These are phyloP conservation scores for Aspergillus sp. DNA, from an alignment of 2,329 filamentous ascomycete genomes.

Conservation along the genomic window DNA sequence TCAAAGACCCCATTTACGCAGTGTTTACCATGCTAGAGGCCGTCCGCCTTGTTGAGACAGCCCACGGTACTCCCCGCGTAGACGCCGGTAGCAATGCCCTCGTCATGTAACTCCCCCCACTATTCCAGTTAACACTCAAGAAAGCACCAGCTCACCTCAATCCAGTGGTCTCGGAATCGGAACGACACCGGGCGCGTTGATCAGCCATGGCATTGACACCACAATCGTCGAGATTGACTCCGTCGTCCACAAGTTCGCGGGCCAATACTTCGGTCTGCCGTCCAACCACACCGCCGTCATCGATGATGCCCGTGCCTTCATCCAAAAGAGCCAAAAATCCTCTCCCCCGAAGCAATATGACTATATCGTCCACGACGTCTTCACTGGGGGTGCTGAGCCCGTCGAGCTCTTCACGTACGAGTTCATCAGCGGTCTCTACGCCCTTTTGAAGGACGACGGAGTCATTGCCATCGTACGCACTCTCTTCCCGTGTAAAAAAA, in stretches of 20 bases:
- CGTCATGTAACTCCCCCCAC: constrained; percentile 65
- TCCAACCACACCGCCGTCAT: constrained; percentile 77
- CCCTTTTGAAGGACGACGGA: constrained; percentile 73
- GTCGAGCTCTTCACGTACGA: constrained; percentile 82
- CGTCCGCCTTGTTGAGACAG: constrained; percentile 72
- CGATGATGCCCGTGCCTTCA: constrained; percentile 75
- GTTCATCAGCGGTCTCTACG: constrained; percentile 71
- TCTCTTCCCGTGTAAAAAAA: neutral
- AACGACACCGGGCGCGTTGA: constrained; percentile 82
- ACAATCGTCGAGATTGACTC: constrained; percentile 96
- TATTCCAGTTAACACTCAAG: neutral
- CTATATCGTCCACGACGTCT: constrained; percentile 97
- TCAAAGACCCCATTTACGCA: constrained; percentile 86
- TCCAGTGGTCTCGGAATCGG: constrained; percentile 83
- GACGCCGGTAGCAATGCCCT: constrained; percentile 75
- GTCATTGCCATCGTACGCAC: constrained; percentile 79
- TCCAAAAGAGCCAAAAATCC: constrained; percentile 50
- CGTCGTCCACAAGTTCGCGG: constrained; percentile 78
- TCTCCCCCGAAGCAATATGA: constrained; percentile 62
- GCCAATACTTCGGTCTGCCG: constrained; percentile 77
- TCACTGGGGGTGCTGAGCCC: constrained; percentile 93
- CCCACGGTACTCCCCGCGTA: constrained; percentile 36
- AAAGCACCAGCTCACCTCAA: constrained; percentile 17
- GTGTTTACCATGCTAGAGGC: constrained; percentile 97
- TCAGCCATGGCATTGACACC: constrained; percentile 84